phyloP scores from a whole-genome alignment of 768 basidiomycete species.

The Hemileccinum rubropunctum region DNA sequence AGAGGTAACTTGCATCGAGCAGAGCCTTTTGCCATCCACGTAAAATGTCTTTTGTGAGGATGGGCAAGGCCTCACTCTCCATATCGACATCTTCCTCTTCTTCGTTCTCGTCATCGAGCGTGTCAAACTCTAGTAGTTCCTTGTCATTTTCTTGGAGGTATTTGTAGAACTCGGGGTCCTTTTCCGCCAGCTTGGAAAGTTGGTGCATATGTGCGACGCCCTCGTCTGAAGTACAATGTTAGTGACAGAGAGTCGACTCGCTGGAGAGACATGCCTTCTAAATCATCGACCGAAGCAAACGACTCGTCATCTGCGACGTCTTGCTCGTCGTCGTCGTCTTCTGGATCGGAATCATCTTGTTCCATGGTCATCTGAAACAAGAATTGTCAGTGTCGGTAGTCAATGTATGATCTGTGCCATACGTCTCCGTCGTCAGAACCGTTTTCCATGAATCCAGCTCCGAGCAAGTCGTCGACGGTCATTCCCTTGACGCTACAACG shows the following conservation, averaged over 20 bases:
- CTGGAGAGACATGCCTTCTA: conserved; percentile 49
- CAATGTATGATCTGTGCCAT: conserved; percentile 8
- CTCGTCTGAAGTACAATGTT: conserved; percentile 47
- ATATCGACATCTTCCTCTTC: conserved; percentile 40
- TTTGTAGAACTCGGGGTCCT: conserved; percentile 99
- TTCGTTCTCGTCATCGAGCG: conserved; percentile 48
- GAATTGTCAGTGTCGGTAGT: conserved; percentile 1
- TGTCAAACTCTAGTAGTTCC: conserved; percentile 80
- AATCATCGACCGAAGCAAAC: conserved; percentile 75
- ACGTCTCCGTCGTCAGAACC: conserved; percentile 40
- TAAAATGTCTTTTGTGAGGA: conserved; percentile 68
- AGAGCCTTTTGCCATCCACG: conserved; percentile 86
- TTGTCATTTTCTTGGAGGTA: conserved; percentile 95
- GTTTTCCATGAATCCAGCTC: conserved; percentile 68
- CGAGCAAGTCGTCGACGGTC: conserved; percentile 77
- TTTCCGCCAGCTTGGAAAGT: conserved; percentile 85
- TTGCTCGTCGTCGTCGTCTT: conserved; percentile 34
- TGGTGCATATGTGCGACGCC: conserved; percentile 75
- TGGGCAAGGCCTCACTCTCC: conserved; percentile 42
- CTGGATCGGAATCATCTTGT: conserved; percentile 27
- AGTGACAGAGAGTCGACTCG: background rate
- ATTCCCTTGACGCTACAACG: conserved; percentile 36
- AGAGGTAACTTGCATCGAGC: conserved; percentile 57
- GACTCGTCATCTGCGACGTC: conserved; percentile 55
- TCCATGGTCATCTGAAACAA: conserved; percentile 27